phyloP scores from a whole-genome alignment of 305 asterid genomes.

The Rubia peregrina region DNA sequence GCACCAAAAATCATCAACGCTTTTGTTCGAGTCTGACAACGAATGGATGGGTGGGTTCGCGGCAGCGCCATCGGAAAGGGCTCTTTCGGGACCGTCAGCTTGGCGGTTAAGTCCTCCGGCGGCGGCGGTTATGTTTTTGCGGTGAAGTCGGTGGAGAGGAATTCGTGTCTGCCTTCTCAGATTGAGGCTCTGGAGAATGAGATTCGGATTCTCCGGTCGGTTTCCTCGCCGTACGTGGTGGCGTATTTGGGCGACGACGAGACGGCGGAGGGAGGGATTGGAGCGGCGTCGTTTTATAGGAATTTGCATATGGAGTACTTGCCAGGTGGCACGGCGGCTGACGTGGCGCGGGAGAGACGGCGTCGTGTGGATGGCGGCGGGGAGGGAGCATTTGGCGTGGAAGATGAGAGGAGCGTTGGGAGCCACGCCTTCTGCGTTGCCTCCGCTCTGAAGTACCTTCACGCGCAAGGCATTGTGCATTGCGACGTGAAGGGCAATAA shows the following conservation, averaged over 20 bases:
- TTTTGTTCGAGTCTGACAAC: neutral
- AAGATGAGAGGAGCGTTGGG: conserved; percentile 23
- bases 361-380: conserved; percentile 28
- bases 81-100: conserved; percentile 39
- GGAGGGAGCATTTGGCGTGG: neutral
- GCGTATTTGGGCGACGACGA: conserved; percentile 40
- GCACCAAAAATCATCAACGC: neutral
- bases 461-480: conserved; percentile 43
- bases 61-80: conserved; percentile 47
- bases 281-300: neutral
- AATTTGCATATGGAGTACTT: conserved; percentile 49
- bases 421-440: conserved; percentile 40
- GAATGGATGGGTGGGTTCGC: conserved; percentile 27
- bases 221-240: conserved; percentile 45
- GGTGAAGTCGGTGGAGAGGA: conserved; percentile 41
- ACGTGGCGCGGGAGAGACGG: conserved; percentile 22
- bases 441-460: conserved; percentile 43
- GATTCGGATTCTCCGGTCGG: conserved; percentile 29
- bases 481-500: conserved; percentile 53
- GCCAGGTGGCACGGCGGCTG: conserved; percentile 42
- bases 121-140: conserved; percentile 30
- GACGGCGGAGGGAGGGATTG: neutral
- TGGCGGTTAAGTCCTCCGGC: neutral
- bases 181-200: conserved; percentile 44
- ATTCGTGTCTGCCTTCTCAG: conserved; percentile 25